Base-by-base conservation (phyloP, 345 rosid species). In the Arabidopsis arenosa region DNA sequence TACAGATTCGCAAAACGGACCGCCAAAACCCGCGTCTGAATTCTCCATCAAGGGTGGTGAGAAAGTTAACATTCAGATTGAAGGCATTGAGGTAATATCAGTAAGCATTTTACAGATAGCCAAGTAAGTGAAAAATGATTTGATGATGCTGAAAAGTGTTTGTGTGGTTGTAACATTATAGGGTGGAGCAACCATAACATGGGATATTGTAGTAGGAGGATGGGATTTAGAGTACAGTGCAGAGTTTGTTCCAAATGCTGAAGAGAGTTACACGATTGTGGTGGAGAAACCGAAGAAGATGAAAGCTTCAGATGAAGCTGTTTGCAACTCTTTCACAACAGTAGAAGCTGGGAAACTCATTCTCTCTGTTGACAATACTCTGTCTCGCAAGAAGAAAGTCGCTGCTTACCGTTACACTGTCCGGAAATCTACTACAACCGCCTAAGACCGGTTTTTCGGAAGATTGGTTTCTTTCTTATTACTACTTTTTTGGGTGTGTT, bases 221-320 rank as follows among this genome's bases (percentile, higher is more conserved):
- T 95, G 99, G 99, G 99, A 95, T 12, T 72, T 95, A 82, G 99
- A 95, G 73, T 95, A 95, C 84, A 92, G 90, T 6, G 97, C 96
- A 28, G 99, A 95, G 82, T 95, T 90, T 69, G 91, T 90, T 59
- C 99, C 99, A 7, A 88, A 82, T 14, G 91, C 88, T 0, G 86
- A 85, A 64, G 91, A 80, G 15, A 84, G 98, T 85, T 92, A 95
- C 84, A 84, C 84, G 4, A 84, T 95, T 1, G 96, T 93, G 0
- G 97, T 95, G 0, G 97, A 92, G 84, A 95, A 89, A 75, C 80
- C 87, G 0, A 84, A 85, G 75, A 90, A 85, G 73, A 66, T 92
- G 67, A 67, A 72, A 36, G 74, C 86, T 0, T 55, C 82, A 0
- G 94, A 95, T 53, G 98, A 90, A 64, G 96, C 98, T 0, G 77